Percentiles rank a stretch among this genome's conserved stretches.
phyloP scores from a whole-genome alignment of 441 rosid species.

The Arabidopsis lyrata region DNA sequence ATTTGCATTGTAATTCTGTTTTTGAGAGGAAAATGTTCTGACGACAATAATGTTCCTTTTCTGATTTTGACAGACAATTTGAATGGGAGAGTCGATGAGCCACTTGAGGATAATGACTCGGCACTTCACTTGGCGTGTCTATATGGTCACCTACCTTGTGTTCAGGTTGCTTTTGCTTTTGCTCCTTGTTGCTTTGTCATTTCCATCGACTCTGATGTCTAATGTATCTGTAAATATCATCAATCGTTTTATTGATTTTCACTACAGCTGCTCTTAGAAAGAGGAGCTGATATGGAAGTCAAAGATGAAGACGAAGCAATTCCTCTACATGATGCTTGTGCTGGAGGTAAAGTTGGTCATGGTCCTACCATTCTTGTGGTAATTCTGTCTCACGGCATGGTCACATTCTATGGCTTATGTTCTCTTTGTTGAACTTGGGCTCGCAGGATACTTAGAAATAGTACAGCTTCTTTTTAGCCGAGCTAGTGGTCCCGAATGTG shows the following conservation, averaged over 20 bases:
- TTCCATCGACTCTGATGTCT: background rate
- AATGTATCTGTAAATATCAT: background rate
- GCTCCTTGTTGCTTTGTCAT: slow-evolving; percentile 4
- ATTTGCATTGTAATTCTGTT: slow-evolving; percentile 8
- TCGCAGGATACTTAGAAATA: slow-evolving; percentile 73
- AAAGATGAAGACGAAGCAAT: slow-evolving; percentile 86
- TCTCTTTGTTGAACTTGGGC: slow-evolving; percentile 2
- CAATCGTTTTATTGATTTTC: background rate
- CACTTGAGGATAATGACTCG: slow-evolving; percentile 83
- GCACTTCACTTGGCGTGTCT: slow-evolving; percentile 91
- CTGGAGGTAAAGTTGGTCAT: slow-evolving; percentile 65
- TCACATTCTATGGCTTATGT: slow-evolving; percentile 16
- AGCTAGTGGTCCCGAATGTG: slow-evolving; percentile 53
- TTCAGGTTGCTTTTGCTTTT: slow-evolving; percentile 57
- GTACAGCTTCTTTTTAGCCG: slow-evolving; percentile 65
- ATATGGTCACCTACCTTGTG: slow-evolving; percentile 85
- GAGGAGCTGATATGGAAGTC: slow-evolving; percentile 88
- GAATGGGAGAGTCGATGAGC: slow-evolving; percentile 76
- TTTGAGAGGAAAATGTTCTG: background rate
- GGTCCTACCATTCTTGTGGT: background rate
- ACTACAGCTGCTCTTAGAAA: slow-evolving; percentile 76
- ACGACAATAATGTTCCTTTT: background rate
- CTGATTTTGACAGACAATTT: slow-evolving; percentile 59
- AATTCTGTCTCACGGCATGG: background rate
- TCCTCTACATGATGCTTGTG: slow-evolving; percentile 93